Evolutionary conservation across 2,329 filamentous ascomycete species (phyloP), one percentile per base, ranked within the genome.

Genomic region (Arthrobotrys entomopaga): DNA sequence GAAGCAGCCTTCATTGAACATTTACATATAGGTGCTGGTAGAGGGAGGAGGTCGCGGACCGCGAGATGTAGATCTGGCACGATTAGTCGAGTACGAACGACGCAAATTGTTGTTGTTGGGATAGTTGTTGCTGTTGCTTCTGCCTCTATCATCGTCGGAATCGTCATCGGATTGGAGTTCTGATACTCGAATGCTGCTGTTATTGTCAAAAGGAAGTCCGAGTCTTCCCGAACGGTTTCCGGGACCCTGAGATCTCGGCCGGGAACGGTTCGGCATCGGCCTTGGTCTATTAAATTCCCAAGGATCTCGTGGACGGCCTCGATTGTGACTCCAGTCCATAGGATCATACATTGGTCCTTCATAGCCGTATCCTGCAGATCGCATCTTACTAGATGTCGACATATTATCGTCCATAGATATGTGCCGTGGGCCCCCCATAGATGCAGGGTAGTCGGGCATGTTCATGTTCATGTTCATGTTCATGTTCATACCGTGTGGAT

Each of bases 301-400:
- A 11, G 26, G 11, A 3, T 50, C 20, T 19, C 42, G 24, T 20
- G 43, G 46, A 7, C 64, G 57, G 19, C 8, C 13, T 20, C 65
- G 52, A 38, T 40, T 19, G 8, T 56, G 34, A 19, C 29, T 46
- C 46, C 54, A 57, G 57, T 70, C 65, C 38, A 70, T 49, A 38
- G 65, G 49, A 38, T 70, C 65, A 15, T 56, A 70, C 50, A 61
- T 61, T n/a, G 57, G 65, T 26, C 48, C 48, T n/a, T 57, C 57
- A 19, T 15, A 43, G 8, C 57, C 54, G 19, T 69, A 69, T 4
- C 22, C 20, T 26, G 19, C 40, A 22, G 29, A 40, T 15, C 65
- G 38, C 56, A 59, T 24, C 40, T 58, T 70, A 50, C 57, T 63
- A 2, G 58, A 56, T 2, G 24, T 57, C 15, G 54, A 48, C 16